phyloP scores from a whole-genome alignment of 2,329 filamentous ascomycete genomes.

The Metarhizium album region DNA sequence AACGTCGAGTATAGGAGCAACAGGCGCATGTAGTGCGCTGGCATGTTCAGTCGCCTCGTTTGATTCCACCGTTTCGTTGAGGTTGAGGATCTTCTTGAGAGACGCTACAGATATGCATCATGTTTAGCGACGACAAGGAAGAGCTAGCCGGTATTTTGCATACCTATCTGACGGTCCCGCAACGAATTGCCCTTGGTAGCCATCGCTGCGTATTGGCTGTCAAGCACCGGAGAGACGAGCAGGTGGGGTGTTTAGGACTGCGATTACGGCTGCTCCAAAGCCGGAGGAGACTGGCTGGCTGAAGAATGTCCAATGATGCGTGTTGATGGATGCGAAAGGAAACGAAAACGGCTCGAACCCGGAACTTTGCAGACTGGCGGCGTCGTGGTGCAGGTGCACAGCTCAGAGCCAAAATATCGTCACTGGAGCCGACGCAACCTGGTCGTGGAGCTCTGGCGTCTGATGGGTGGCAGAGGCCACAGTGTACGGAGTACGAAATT shows the following conservation, averaged over 20 bases:
- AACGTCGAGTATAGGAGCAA: conserved; percentile 71
- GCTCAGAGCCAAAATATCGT: neutral
- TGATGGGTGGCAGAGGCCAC: conserved; percentile 6
- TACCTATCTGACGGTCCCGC: conserved; percentile 42
- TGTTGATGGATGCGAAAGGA: no score
- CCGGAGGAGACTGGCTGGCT: neutral
- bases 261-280: neutral
- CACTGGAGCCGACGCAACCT: neutral
- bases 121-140: neutral
- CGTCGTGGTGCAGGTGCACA: neutral
- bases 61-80: conserved; percentile 64
- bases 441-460: conserved; percentile 1
- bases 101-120: conserved; percentile 49
- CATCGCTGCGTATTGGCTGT: conserved; percentile 22
- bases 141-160: neutral
- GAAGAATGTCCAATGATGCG: neutral
- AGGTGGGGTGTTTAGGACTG: neutral
- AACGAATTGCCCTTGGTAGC: conserved; percentile 34
- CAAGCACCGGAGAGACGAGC: neutral
- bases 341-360: neutral
- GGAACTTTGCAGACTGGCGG: neutral
- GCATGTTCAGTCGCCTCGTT: conserved; percentile 45
- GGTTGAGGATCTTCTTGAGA: conserved; percentile 89
- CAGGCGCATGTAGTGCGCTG: conserved; percentile 54
- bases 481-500: conserved; percentile 1